Base-by-base conservation (phyloP, 2,329 filamentous ascomycete genomes). In the Arthrinium puccinioides region DNA sequence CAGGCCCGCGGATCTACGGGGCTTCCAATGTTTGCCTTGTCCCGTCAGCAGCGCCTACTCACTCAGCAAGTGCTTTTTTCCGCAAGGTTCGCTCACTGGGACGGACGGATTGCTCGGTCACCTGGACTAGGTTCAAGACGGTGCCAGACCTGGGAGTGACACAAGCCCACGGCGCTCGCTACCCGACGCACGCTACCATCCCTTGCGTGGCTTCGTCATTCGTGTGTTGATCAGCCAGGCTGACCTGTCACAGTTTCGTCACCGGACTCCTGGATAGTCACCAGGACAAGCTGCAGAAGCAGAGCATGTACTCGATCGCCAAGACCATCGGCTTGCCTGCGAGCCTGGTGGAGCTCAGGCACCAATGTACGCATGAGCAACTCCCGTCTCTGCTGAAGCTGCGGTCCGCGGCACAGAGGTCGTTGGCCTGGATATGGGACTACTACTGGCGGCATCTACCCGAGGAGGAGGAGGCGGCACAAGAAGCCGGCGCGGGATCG, bases 331-430 rank as follows among this genome's bases (percentile, higher is more conserved):
- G 76, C 1, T 62, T 88, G 40, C 83, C 84, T 1, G 78, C 82
- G 1, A 82, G 83, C 0, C 94, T 95, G 59, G 87, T 96, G 37
- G 88, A 94, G 66, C 69, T 94, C 41, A 77, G 89, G 31, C 89
- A 96, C 58, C 85, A 94, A 62, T 86, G 85, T 29, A 94, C 88
- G 27, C 89, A 97, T 58, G 86, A 94, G 59, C 84, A 88, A 55
- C 66, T 95, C 39, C 89, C 89, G 0, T 80, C 82, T 2, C 66
- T 95, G 37, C 70, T 75, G 9, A 79, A 87, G 44, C 66, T 96
- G 44, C 76, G 87, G 36, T 71, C 72, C 24, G 84, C 84, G 2
- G 77, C 83, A 2, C 64, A 70, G 44, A 77, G 82, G 49, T 86
- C 84, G 1, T 67, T 96, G 44, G 67, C 70, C 30, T 96, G 89